Evolutionary conservation across 441 rosid genomes (phyloP), one percentile per base, ranked within the genome.

Genomic region (Francoa sonchifolia): DNA sequence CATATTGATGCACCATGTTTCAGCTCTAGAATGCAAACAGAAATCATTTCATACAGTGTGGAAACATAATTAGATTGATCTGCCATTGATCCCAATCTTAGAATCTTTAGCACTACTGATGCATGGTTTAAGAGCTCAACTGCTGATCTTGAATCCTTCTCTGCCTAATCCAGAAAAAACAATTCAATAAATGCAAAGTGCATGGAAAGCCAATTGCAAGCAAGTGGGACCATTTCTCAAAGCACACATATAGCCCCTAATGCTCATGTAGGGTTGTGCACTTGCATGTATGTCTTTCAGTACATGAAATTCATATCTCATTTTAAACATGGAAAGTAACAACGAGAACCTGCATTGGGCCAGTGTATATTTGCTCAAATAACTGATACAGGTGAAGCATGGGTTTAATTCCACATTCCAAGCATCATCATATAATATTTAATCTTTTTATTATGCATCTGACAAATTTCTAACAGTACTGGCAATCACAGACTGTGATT

Each of bases 1-100:
- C 89, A 82, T 47, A 79, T 62, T 12, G 43, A 53, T 46, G 78
- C 65, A 58, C 85, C 94, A 18, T 76, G 80, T 50, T 64, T 66
- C 68, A 82, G 68, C 69, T 76, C 94, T 49, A 34, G 66, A 26
- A 54, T 62, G 66, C 89, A 82, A 49, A 55, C 48, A 14, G 71
- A 63, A 39, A 74, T 28, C 44, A 82, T 63, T 54, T 51, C 65
- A 15, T 48, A 60, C 94, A 88, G 79, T 1, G 67, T 43, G 33
- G 76, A 71, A 45, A 72, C 61, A 62, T 71, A 79, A 19, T 29
- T 33, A 28, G 37, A 58, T 50, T 79, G 85, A 39, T 64, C 78
- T 56, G 58, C 67, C 42, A 37, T 27, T 11, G 79, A 58, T 52
- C 66, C 66, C 48, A 68, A 58, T 3, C 50, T 69, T 28, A 82